Evolutionary conservation across 768 basidiomycete species (phyloP).

Genomic region (Leccinum variicolor): DNA sequence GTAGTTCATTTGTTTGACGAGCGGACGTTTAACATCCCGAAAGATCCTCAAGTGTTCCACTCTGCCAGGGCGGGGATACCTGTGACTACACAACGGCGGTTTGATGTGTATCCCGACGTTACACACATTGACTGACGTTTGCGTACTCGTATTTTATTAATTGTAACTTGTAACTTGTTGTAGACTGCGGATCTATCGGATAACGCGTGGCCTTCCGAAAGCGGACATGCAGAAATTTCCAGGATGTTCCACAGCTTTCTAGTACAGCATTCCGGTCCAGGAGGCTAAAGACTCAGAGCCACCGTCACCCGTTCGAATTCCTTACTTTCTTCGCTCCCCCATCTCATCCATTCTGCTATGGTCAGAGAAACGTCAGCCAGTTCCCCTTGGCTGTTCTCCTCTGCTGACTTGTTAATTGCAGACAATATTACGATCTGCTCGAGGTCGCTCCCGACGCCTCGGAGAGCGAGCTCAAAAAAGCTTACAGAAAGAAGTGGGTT

Average conservation of each 20-base stretch:
- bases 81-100: slow-evolving; percentile 86
- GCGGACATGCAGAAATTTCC: slow-evolving; percentile 23
- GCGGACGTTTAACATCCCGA: slow-evolving; percentile 22
- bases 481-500: slow-evolving; percentile 86
- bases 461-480: slow-evolving; percentile 89
- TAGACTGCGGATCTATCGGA: not conserved
- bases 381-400: not conserved
- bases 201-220: slow-evolving; percentile 15
- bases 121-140: not conserved
- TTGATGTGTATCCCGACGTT: slow-evolving; percentile 88
- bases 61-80: slow-evolving; percentile 82
- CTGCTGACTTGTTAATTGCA: slow-evolving; percentile 28
- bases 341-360: slow-evolving; percentile 38
- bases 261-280: slow-evolving; percentile 33
- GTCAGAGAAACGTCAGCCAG: slow-evolving; percentile 61
- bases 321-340: slow-evolving; percentile 12
- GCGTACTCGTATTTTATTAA: not conserved
- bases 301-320: slow-evolving; percentile 5
- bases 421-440: slow-evolving; percentile 91
- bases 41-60: slow-evolving; percentile 60
- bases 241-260: slow-evolving; percentile 33
- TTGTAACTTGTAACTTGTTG: not conserved
- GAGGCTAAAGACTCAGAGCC: slow-evolving; percentile 18
- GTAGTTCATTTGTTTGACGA: slow-evolving; percentile 23
- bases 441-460: slow-evolving; percentile 78